Percentiles rank a stretch among this genome's conserved stretches.
Conservation (phyloP, 768 basidiomycete species). For the Auriscalpium microsporum region DNA sequence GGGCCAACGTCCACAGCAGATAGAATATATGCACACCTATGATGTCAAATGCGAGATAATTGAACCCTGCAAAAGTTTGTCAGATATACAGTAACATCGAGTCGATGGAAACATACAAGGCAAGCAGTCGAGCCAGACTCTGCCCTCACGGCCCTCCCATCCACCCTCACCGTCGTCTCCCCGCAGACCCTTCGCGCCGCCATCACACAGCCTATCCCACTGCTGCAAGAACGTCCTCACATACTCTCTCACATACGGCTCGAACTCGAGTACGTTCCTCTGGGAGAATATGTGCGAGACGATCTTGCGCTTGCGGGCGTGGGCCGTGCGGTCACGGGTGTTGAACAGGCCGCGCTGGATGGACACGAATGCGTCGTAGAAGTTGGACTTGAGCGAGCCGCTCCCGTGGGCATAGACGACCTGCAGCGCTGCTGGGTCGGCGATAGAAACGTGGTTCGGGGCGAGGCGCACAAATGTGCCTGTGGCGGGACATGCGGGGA, state of each 20-base stretch:
- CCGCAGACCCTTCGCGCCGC: constrained; percentile 39
- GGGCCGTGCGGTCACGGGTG: constrained; percentile 62
- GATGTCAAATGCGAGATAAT: constrained; percentile 66
- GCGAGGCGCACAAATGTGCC: constrained; percentile 35
- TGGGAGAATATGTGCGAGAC: constrained; percentile 79
- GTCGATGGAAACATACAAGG: constrained; percentile 40
- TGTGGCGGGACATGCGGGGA: constrained; percentile 2
- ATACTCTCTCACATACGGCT: constrained; percentile 63
- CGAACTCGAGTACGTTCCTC: constrained; percentile 81
- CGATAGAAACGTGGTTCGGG: constrained; percentile 40
- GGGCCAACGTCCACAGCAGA: too few relatives aligned
- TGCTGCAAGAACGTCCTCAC: constrained; percentile 51
- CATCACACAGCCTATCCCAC: constrained; percentile 60
- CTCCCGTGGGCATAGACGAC: constrained; percentile 35
- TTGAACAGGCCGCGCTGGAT: constrained; percentile 59
- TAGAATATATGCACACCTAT: constrained; percentile 38
- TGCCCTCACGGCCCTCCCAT: constrained; percentile 51
- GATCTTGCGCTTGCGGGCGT: constrained; percentile 85
- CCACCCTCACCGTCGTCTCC: constrained; percentile 49
- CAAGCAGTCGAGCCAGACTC: constrained; percentile 67
- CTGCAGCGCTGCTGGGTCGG: constrained; percentile 33
- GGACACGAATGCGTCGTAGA: constrained; percentile 34
- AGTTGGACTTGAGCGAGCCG: constrained; percentile 34
- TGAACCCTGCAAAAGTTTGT: constrained; percentile 32
- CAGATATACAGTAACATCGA: constrained; percentile 2